Conservation (phyloP, 2,329 filamentous ascomycete genomes). For the Claviceps paspali region DNA sequence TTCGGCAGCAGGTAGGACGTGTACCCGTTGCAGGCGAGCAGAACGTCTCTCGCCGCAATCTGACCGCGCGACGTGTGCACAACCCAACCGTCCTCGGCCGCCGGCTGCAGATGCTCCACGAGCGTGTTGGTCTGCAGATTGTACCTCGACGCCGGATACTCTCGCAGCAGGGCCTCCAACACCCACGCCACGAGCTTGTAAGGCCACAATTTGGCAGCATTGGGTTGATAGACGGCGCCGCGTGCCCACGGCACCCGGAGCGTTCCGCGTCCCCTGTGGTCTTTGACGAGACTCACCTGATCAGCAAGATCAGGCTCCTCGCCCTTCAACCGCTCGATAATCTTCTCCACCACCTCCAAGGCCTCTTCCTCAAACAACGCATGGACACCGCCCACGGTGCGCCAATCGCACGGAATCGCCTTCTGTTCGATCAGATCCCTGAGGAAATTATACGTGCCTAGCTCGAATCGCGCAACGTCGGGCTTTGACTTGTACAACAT, state of each 20-base stretch:
- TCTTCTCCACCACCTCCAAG: conserved; percentile 33
- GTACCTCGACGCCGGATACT: conserved; percentile 28
- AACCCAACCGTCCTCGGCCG: conserved; percentile 31
- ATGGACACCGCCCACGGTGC: conserved; percentile 45
- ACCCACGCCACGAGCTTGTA: conserved; percentile 70
- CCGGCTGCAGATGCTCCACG: conserved; percentile 32
- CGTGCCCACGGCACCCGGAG: conserved; percentile 40
- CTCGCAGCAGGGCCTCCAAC: conserved; percentile 40
- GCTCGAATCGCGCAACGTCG: conserved; percentile 54
- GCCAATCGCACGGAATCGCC: conserved; percentile 55
- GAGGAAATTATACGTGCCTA: conserved; percentile 50
- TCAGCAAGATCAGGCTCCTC: conserved; percentile 41
- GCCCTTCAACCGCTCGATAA: conserved; percentile 33
- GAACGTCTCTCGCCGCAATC: conserved; percentile 45
- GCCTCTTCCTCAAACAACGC: conserved; percentile 42
- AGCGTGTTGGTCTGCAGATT: conserved; percentile 66
- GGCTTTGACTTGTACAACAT: conserved; percentile 45
- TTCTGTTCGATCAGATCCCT: conserved; percentile 39
- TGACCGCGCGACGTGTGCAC: conserved; percentile 55
- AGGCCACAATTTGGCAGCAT: conserved; percentile 61
- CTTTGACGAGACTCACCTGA: conserved; percentile 25
- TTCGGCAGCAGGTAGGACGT: conserved; percentile 58
- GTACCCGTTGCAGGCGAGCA: conserved; percentile 75
- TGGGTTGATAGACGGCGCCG: conserved; percentile 48
- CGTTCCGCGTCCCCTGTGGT: conserved; percentile 25